Conservation (phyloP, 352 stramenopile species). For the Pilasporangium apinafurcum region DNA sequence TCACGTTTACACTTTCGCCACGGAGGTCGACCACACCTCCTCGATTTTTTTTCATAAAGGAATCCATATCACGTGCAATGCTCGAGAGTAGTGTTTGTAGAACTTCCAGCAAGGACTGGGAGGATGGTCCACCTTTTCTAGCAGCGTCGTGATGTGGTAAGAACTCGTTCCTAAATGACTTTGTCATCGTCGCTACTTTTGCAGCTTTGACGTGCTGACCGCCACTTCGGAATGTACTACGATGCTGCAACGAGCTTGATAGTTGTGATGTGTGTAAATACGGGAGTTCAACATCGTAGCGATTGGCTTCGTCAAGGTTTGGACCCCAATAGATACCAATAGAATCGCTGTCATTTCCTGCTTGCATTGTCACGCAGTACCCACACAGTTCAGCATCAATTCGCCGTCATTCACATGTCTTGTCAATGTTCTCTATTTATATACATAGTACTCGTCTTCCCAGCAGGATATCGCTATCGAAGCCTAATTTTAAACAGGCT, state of each 20-base stretch:
- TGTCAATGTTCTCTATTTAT: too few relatives aligned
- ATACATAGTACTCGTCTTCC: too few relatives aligned
- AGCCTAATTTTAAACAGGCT: conserved; percentile 49
- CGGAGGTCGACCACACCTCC: conserved; percentile 19
- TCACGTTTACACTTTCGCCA: background rate
- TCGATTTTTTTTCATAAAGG: conserved; percentile 22
- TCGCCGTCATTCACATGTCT: too few relatives aligned
- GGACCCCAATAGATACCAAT: conserved; percentile 28
- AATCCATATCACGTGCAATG: conserved; percentile 24
- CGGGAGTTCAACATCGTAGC: too few relatives aligned
- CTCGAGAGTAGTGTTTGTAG: conserved; percentile 39
- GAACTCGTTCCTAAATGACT: too few relatives aligned
- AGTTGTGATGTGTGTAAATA: too few relatives aligned
- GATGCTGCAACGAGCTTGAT: too few relatives aligned
- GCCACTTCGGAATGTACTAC: too few relatives aligned
- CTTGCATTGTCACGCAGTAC: conserved; percentile 6
- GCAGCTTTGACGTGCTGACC: too few relatives aligned
- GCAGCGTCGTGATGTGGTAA: too few relatives aligned
- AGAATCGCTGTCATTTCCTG: conserved; percentile 3
- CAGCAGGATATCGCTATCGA: background rate
- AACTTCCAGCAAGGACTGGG: conserved; percentile 30
- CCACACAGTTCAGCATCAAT: too few relatives aligned
- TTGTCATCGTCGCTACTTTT: too few relatives aligned
- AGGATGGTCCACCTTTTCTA: background rate
- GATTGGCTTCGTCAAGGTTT: background rate